Base-by-base conservation (phyloP, 2,329 filamentous ascomycete species). In the Colletotrichum gloeosporioides region DNA sequence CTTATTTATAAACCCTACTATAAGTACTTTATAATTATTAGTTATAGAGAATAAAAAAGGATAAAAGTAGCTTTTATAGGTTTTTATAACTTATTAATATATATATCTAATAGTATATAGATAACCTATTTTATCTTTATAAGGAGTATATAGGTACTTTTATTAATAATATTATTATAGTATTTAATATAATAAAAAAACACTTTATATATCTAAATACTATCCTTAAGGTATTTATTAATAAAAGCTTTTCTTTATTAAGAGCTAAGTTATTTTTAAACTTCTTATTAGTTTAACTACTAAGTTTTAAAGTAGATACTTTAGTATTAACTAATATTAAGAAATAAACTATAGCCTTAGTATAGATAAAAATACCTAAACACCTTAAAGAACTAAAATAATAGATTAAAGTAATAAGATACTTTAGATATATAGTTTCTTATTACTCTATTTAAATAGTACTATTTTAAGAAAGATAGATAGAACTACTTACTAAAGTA, bases 391-490 rank as follows among this genome's bases (percentile, higher is more conserved):
- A 27, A 32, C 1, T 61, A 22, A 2, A 22, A 2, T 15, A 15
- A 13, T 57, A 57, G 1, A 61, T 61, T 18, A 1, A 0, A 16
- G 3, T 31, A 16, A 61, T 55, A 22, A 13, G 3, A 25, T 55
- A 25, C 1, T 1, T 39, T 39, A 25, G 1, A 25, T 22, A n/a
- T 55, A 22, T 55, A 55, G 0, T 22, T 0, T 0, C 2, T 7
- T 22, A 22, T 7, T 22, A 55, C 3, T 36, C 4, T 39, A 39
- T 39, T 25, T 55, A 55, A 22, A 55, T 22, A 55, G 6, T 25
- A 55, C 0, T 12, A 25, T 4, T 22, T 6, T 55, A 55, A 55
- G 18, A 55, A 10, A 16, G 22, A 3, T 9, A 53, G 5, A n/a
- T 5, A 16, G 4, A 25, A 32, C 25, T 32, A 32, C 1, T 53